These are phyloP conservation scores for Candida boidinii DNA, from an alignment of 805 yeast genomes.

Conservation along the genomic window DNA sequence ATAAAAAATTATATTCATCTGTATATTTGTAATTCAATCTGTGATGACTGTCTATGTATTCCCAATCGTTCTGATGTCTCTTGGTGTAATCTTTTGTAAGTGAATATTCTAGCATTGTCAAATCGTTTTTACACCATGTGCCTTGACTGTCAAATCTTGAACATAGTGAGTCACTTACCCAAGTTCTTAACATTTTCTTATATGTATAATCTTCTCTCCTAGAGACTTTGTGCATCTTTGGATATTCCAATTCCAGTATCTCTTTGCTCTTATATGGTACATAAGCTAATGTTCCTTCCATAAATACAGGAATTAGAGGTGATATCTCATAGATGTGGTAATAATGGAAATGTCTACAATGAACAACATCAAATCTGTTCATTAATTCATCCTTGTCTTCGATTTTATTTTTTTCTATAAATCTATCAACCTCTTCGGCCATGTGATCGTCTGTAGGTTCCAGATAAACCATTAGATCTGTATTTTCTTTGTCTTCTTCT, in stretches of 20 bases:
- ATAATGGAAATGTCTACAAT: conserved; percentile 52
- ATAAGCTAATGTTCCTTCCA: conserved; percentile 47
- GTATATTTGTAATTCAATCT: too few species aligned
- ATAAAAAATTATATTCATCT: too few species aligned
- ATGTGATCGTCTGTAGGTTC: too few species aligned
- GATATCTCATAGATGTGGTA: conserved; percentile 38
- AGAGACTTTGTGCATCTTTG: conserved; percentile 23
- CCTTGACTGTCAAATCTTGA: conserved; percentile 16
- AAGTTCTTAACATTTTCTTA: conserved; percentile 43
- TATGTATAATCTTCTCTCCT: conserved; percentile 35
- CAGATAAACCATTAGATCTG: too few species aligned
- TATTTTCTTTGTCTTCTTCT: conserved; percentile 8
- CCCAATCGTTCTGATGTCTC: conserved; percentile 15
- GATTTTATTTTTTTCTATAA: neutral
- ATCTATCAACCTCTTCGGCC: conserved; percentile 1
- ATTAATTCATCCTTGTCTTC: neutral
- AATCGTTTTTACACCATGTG: conserved; percentile 22
- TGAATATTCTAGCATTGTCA: conserved; percentile 21
- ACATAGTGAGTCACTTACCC: conserved; percentile 34
- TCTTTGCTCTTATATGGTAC: conserved; percentile 33
- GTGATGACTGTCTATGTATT: too few species aligned
- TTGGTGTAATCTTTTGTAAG: conserved; percentile 21
- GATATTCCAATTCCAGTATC: conserved; percentile 42
- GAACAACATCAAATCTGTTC: conserved; percentile 27
- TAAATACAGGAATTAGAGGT: conserved; percentile 45